Base-by-base conservation (phyloP, 2,329 filamentous ascomycete genomes). In the Cercospora sp. region DNA sequence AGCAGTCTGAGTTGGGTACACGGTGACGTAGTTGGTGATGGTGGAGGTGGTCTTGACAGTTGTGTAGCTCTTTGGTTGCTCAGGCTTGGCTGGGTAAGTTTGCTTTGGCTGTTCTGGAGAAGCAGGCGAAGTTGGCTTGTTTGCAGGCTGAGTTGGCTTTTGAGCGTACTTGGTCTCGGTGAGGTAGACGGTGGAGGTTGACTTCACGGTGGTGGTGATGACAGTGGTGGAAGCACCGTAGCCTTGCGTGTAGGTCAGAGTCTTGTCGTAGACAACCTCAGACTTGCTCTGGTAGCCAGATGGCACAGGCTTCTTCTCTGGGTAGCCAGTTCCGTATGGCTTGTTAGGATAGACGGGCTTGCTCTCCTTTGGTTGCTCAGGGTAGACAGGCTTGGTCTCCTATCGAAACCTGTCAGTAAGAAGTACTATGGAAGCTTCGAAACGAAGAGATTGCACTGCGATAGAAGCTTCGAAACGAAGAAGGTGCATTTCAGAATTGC, bases 201-300 rank as follows among this genome's bases (percentile, higher is more conserved):
- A 73, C 66, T 78, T 71, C 61, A 79, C 55, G 20, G 78, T 79
- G 65, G 77, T 79, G 61, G 77, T 79, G 60, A 77, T 70, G 55
- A 77, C 73, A 42, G 73, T 76, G 65, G 73, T 73, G 45, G 77
- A 77, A n/a, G 76, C 71, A 59, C 77, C 77, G 62, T 70, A 63
- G 65, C 76, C 76, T 23, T 75, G 73, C 71, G 76, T 79, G 75
- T 78, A 79, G 69, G 77, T 78, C 57, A 77, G 64, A 53, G 77
- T 78, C 60, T 72, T 72, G 70, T 76, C 72, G 67, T 64, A 73
- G 70, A 75, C 73, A 55, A 72, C 57, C 58, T 75, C 76, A 36
- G 74, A 72, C 61, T 69, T 68, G 28, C 68, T 65, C 63, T 67
- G 65, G 68, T 63, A 69, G 33, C 69, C 69, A 62, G 71, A 69